Percentiles rank a stretch among this genome's conserved stretches.
phyloP scores from a whole-genome alignment of 2,329 filamentous ascomycete genomes.

The Clarireedia hainanense region DNA sequence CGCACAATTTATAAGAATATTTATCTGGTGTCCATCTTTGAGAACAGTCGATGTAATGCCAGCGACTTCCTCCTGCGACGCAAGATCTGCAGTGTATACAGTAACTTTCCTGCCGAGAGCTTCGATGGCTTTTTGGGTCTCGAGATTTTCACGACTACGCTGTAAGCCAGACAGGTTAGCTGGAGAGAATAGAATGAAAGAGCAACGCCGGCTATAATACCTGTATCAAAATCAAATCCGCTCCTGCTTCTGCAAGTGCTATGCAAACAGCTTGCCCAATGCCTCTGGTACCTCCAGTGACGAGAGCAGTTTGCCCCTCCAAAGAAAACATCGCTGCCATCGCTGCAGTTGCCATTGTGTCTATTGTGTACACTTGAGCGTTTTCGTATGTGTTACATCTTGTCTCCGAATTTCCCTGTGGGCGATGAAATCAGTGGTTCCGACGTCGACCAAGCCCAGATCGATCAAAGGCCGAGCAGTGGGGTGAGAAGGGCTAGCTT shows the following conservation, averaged over 20 bases:
- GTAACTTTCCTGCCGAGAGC: conserved; percentile 56
- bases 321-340: conserved; percentile 28
- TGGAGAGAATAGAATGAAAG: not conserved
- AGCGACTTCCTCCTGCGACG: conserved; percentile 51
- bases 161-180: conserved; percentile 6
- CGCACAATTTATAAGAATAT: conserved; percentile 40
- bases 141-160: conserved; percentile 24
- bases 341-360: conserved; percentile 20
- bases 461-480: too few species aligned
- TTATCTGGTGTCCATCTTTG: conserved; percentile 37
- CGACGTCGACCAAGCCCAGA: too few species aligned
- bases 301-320: conserved; percentile 31
- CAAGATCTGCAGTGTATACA: conserved; percentile 65
- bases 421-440: too few species aligned
- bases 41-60: conserved; percentile 52
- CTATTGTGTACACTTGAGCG: not conserved
- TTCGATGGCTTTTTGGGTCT: conserved; percentile 55
- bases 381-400: not conserved
- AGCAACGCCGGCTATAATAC: conserved; percentile 16
- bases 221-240: conserved; percentile 34
- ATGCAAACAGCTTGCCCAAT: conserved; percentile 33
- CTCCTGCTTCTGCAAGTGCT: conserved; percentile 32
- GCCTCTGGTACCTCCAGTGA: conserved; percentile 33
- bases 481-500: too few species aligned
- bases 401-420: not conserved